These are phyloP conservation scores for Dactylonectria estremocensis DNA, from an alignment of 2,329 filamentous ascomycete genomes.

Conservation along the genomic window DNA sequence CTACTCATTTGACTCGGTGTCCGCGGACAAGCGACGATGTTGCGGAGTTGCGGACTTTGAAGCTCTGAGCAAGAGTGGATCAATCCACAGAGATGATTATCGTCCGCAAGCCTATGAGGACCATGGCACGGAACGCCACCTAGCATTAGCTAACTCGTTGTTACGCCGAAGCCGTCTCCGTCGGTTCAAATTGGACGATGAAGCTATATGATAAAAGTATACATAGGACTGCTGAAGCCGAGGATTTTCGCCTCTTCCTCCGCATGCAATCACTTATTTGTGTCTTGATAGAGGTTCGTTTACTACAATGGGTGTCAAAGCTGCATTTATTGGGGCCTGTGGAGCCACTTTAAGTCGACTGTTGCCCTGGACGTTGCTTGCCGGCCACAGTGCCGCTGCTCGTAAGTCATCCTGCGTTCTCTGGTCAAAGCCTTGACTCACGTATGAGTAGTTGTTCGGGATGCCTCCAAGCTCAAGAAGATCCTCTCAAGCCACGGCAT, in stretches of 20 bases:
- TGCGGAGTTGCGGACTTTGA: too few species aligned
- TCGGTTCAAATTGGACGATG: background rate
- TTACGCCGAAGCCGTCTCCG: constrained; percentile 1
- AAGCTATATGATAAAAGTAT: background rate
- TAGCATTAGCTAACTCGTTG: background rate
- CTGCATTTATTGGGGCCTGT: constrained; percentile 16
- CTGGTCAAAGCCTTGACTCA: background rate
- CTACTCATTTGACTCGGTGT: too few species aligned
- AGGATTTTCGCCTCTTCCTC: background rate
- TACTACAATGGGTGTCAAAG: constrained; percentile 2
- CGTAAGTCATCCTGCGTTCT: background rate
- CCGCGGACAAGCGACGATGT: too few species aligned
- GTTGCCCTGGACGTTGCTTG: constrained; percentile 19
- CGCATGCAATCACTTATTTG: background rate
- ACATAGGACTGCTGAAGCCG: background rate
- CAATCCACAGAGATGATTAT: too few species aligned
- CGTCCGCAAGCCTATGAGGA: too few species aligned
- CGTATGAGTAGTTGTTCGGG: constrained; percentile 4
- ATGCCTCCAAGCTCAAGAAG: constrained; percentile 20
- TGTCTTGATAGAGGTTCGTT: background rate
- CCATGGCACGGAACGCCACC: background rate
- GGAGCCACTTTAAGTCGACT: constrained; percentile 18
- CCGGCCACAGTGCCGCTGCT: constrained; percentile 2
- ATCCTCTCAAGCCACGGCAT: constrained; percentile 3
- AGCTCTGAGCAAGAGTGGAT: too few species aligned